Evolutionary conservation across 116 monocot species (phyloP).

Genomic region (Dioscorea cayenensis): DNA sequence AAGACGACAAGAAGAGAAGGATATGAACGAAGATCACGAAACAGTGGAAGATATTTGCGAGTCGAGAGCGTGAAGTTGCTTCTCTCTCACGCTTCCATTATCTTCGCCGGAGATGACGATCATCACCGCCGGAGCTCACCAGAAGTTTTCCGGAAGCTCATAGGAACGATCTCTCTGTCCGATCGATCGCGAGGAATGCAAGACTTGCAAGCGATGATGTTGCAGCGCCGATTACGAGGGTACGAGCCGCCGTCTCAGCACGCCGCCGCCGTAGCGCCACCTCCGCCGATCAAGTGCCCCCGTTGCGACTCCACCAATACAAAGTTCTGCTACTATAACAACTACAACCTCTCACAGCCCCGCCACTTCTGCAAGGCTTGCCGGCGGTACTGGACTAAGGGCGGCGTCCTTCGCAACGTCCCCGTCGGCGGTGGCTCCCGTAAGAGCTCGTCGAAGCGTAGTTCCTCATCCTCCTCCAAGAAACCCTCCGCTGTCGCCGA

Average conservation of each 20-base stretch:
- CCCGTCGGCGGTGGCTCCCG: slow-evolving; percentile 2
- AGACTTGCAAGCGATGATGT: neutral
- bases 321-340: slow-evolving; percentile 75
- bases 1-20: too few relatives aligned
- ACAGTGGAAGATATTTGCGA: neutral
- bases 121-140: neutral
- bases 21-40: neutral
- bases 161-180: neutral
- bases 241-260: neutral
- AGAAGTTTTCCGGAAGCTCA: neutral
- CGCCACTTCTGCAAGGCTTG: slow-evolving; percentile 44
- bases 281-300: neutral
- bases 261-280: neutral
- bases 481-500: neutral
- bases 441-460: slow-evolving; percentile 2
- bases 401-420: slow-evolving; percentile 6
- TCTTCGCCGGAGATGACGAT: neutral
- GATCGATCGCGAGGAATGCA: neutral
- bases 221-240: neutral
- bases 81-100: neutral
- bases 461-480: neutral
- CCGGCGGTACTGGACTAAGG: slow-evolving; percentile 35
- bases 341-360: slow-evolving; percentile 55
- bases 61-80: too few relatives aligned
- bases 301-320: slow-evolving; percentile 17